A percentile compares a stretch with the other conserved stretches of the same genome.
Evolutionary conservation across 257 asterid genomes (phyloP).

Genomic region (Solanum rostratum): DNA sequence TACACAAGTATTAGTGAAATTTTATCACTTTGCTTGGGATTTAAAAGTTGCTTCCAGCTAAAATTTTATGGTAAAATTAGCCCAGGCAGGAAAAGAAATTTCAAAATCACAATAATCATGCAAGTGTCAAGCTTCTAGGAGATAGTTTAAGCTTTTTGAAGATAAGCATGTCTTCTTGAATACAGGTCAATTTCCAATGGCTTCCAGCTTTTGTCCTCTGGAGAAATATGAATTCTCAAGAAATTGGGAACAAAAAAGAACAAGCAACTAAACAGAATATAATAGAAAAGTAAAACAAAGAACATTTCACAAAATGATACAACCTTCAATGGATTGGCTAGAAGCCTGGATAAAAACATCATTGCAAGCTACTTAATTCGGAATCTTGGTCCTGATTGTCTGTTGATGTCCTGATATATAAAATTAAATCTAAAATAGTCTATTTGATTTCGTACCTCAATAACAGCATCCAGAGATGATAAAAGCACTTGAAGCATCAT

Average conservation of each 20-base stretch:
- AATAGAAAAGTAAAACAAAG: background rate
- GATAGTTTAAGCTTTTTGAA: background rate
- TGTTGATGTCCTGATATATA: background rate
- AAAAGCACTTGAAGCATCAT: slow-evolving; percentile 44
- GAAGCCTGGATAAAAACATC: background rate
- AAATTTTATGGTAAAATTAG: background rate
- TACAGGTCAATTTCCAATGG: background rate
- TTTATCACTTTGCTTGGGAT: background rate
- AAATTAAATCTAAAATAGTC: background rate
- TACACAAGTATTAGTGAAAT: background rate
- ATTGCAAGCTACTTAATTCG: background rate
- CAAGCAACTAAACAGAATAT: background rate
- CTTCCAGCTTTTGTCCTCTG: background rate
- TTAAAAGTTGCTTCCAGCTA: background rate
- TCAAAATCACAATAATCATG: background rate
- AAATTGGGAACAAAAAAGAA: background rate
- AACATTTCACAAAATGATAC: background rate
- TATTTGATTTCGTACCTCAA: slow-evolving; percentile 29
- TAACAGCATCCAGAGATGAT: slow-evolving; percentile 34
- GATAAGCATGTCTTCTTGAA: background rate
- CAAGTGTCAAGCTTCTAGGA: background rate
- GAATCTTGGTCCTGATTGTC: background rate
- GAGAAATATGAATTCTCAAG: background rate
- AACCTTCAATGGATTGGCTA: background rate
- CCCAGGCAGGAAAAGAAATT: background rate